phyloP scores from a whole-genome alignment of 371 early-diverging fungal genomes.

The Enteropsectra breve region DNA sequence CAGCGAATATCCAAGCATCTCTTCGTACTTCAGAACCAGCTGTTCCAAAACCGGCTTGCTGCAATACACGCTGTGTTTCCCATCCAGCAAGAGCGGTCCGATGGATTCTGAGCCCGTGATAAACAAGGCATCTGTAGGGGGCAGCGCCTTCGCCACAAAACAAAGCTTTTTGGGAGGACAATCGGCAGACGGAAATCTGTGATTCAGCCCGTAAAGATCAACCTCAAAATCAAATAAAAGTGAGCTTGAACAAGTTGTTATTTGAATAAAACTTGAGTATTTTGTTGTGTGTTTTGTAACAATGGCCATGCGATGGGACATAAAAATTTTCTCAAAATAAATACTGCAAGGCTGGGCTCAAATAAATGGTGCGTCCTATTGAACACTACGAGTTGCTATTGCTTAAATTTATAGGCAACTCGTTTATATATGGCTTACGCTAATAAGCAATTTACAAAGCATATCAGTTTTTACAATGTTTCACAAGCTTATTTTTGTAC shows the following conservation, averaged over 20 bases:
- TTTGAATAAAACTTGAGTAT: background rate
- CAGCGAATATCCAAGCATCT: background rate
- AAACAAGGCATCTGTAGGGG: conserved; percentile 6
- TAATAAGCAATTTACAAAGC: background rate
- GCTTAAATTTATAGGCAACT: background rate
- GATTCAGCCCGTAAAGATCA: conserved; percentile 6
- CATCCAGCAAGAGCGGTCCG: conserved; percentile 2
- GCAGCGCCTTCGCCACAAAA: background rate
- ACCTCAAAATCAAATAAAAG: conserved; percentile 12
- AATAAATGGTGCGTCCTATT: background rate
- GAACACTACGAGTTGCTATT: background rate
- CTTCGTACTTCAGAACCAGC: conserved; percentile 15
- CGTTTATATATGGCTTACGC: background rate
- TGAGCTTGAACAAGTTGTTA: background rate
- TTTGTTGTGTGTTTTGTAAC: background rate
- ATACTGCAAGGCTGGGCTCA: background rate
- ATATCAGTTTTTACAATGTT: background rate
- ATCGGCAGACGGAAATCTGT: conserved; percentile 13
- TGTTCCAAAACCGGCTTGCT: conserved; percentile 27
- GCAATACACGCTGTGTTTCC: background rate
- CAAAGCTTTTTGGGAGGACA: conserved; percentile 5
- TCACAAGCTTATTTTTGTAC: background rate
- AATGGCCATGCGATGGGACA: background rate
- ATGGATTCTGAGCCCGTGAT: conserved; percentile 4
- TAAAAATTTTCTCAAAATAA: background rate